Base-by-base conservation (phyloP, 768 basidiomycete genomes). In the Calocera viscosa region DNA sequence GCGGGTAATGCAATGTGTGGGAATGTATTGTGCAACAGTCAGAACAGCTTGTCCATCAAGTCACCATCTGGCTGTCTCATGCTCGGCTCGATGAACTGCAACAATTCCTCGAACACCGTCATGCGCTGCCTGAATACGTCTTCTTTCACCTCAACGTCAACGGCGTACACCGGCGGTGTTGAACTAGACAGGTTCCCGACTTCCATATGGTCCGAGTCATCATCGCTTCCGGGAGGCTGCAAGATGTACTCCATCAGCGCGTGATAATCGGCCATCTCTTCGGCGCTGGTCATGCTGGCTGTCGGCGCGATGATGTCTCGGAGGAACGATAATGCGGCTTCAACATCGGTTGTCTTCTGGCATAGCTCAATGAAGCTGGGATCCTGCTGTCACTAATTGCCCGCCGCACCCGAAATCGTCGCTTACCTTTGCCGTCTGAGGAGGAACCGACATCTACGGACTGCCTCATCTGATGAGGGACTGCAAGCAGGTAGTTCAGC, bases 301-400 rank as follows among this genome's bases (percentile, higher is more conserved):
- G 89, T 85, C 1, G 80, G 80, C 0, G 84, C 84, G 10, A 92
- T 87, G 63, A 86, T 81, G 0, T 79, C 83, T 73, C 87, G 86
- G 35, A 92, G 77, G 76, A 90, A 91, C 16, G 78, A 80, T 41
- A 92, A 79, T 0, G 90, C 26, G 24, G 30, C 87, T 71, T 85
- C 82, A 26, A 88, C 80, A 0, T 83, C 78, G 1, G 84, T 75
- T 17, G 75, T 78, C 49, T 84, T 83, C 73, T 85, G 84, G 72
- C 88, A 89, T 81, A 90, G 85, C 72, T 92, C 90, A n/a, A 86
- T 83, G 77, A 91, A 91, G 71, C 90, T 91, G 70, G 10, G 53
- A 10, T 28, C 3, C 7, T 12, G 11, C 2, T 26, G 5, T 28
- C 30, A 28, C 14, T 19, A 2, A 28, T 26, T 30, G 53, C 22